These are phyloP conservation scores for Ogataea nitratoaversa DNA, from an alignment of 805 yeast genomes.

Conservation along the genomic window DNA sequence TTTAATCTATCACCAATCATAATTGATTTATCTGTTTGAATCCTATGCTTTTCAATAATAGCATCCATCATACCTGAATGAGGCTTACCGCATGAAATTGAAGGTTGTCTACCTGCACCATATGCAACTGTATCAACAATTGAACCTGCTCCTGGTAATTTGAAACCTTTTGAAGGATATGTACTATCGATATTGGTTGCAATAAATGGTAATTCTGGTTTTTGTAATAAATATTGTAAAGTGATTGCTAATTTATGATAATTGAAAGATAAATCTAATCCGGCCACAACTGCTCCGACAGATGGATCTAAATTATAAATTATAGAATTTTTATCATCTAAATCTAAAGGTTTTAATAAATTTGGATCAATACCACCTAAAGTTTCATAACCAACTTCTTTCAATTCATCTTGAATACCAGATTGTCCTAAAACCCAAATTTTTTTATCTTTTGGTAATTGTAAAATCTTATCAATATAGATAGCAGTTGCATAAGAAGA, in stretches of 20 bases:
- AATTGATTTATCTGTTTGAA: conserved; percentile 58
- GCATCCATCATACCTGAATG: conserved; percentile 86
- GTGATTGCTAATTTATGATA: conserved; percentile 80
- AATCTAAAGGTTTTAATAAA: conserved; percentile 49
- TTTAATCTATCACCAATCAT: conserved; percentile 96
- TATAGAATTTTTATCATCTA: conserved; percentile 52
- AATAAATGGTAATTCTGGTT: conserved; percentile 64
- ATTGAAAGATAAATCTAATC: conserved; percentile 72
- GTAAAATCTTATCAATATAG: conserved; percentile 70
- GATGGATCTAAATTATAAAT: conserved; percentile 58
- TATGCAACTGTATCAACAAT: conserved; percentile 71
- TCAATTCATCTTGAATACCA: conserved; percentile 80
- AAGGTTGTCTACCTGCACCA: conserved; percentile 79
- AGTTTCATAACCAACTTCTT: conserved; percentile 66
- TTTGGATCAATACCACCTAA: conserved; percentile 81
- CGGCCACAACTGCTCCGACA: conserved; percentile 89
- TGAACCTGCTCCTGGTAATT: conserved; percentile 95
- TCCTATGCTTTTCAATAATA: conserved; percentile 60
- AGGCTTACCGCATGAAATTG: conserved; percentile 86
- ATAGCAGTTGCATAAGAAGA: conserved; percentile 90
- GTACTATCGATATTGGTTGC: conserved; percentile 97
- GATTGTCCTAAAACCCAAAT: conserved; percentile 87
- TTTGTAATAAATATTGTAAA: conserved; percentile 64
- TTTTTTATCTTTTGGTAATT: conserved; percentile 70
- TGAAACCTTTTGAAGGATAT: conserved; percentile 80